These are phyloP conservation scores for Acanthamoeba culbertsoni DNA, from an alignment of 208 protist genomes.

Conservation along the genomic window DNA sequence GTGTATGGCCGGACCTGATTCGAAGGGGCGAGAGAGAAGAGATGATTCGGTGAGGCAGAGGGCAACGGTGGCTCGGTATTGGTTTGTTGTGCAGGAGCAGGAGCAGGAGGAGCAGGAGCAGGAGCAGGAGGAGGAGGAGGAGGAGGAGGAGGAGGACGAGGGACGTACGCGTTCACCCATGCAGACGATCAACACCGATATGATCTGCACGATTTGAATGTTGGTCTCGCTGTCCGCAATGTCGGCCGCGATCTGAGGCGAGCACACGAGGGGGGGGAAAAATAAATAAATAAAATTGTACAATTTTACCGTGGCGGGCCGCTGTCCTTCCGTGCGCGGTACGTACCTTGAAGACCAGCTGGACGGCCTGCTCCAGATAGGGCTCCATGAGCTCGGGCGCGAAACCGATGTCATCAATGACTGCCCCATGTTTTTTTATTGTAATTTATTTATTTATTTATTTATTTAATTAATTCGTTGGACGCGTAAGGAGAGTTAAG, in stretches of 20 bases:
- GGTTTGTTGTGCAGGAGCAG: too few relatives aligned
- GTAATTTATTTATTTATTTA: too few relatives aligned
- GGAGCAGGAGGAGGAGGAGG: too few relatives aligned
- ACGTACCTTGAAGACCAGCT: background rate
- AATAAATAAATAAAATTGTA: background rate
- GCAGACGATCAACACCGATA: conserved; percentile 8
- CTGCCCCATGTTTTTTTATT: too few relatives aligned
- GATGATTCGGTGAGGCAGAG: background rate
- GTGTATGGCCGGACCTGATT: conserved; percentile 12
- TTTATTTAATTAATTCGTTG: too few relatives aligned
- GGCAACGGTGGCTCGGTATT: too few relatives aligned
- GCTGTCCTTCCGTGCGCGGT: background rate
- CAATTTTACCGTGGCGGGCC: background rate
- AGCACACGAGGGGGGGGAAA: too few relatives aligned
- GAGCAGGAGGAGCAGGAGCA: too few relatives aligned
- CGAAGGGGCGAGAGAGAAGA: background rate
- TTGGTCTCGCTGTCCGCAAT: conserved; percentile 50
- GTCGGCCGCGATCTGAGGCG: background rate
- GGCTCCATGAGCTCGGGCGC: background rate
- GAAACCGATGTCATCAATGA: conserved; percentile 50
- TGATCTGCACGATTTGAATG: conserved; percentile 42
- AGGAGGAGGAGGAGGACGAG: too few relatives aligned
- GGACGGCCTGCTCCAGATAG: background rate
- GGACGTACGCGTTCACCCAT: conserved; percentile 29
- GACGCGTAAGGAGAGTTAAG: background rate